These are phyloP conservation scores for Colletotrichum lentis DNA, from an alignment of 2,329 filamentous ascomycete species.

Conservation along the genomic window DNA sequence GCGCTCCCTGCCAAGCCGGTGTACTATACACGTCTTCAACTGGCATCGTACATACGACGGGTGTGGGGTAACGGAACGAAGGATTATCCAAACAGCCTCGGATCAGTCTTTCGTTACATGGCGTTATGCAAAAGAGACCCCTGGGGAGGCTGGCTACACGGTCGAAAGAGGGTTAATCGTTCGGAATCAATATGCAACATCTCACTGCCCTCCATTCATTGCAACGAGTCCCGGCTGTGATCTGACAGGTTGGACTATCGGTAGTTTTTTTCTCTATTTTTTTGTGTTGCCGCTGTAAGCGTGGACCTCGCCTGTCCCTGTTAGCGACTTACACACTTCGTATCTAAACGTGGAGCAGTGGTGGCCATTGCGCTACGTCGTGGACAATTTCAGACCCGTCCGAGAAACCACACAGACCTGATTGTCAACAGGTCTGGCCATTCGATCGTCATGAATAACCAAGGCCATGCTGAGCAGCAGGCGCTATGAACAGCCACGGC, in stretches of 20 bases:
- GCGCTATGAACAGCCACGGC: not conserved
- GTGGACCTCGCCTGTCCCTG: not conserved
- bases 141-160: not conserved
- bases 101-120: slow-evolving; percentile 20
- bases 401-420: slow-evolving; percentile 10
- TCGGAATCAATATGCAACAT: not conserved
- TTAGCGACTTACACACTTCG: slow-evolving; percentile 16
- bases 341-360: not conserved
- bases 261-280: not conserved
- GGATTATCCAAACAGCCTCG: slow-evolving; percentile 19
- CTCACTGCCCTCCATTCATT: not conserved
- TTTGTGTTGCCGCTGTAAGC: slow-evolving; percentile 12
- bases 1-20: slow-evolving; percentile 4
- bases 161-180: not conserved
- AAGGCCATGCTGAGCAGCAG: slow-evolving; percentile 4
- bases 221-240: not conserved
- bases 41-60: not conserved
- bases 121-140: slow-evolving; percentile 1
- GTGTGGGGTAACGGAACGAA: slow-evolving; percentile 27
- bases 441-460: not conserved
- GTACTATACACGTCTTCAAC: slow-evolving; percentile 10
- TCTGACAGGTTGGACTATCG: no score
- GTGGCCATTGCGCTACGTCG: not conserved
- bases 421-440: not conserved
- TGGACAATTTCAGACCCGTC: slow-evolving; percentile 3